phyloP scores from a whole-genome alignment of 2,329 filamentous ascomycete genomes.

The Aspergillus jensenii region DNA sequence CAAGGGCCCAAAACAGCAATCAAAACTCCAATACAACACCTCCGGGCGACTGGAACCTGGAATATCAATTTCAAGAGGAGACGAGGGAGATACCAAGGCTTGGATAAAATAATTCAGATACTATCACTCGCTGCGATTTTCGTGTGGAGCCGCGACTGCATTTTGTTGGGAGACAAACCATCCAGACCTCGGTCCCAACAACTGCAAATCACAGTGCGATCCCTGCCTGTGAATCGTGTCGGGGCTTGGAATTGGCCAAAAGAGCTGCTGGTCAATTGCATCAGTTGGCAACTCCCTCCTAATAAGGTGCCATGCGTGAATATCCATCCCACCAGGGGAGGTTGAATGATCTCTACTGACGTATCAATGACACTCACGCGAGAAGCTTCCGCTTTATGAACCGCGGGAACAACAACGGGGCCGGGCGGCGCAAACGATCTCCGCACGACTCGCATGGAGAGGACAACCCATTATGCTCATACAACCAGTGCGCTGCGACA shows the following conservation, averaged over 20 bases:
- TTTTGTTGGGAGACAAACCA: conserved; percentile 15
- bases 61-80: background rate
- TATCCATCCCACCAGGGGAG: background rate
- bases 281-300: background rate
- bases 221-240: conserved; percentile 7
- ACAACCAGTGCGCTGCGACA: background rate
- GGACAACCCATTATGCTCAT: background rate
- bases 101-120: conserved; percentile 1
- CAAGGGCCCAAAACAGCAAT: background rate
- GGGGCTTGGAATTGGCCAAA: background rate
- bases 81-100: background rate
- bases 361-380: conserved; percentile 5
- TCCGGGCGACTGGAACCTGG: background rate
- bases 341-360: background rate
- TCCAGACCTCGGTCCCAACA: conserved; percentile 17
- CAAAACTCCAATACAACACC: background rate
- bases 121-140: background rate
- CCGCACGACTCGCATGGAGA: background rate
- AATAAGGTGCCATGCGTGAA: background rate
- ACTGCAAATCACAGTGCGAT: conserved; percentile 1
- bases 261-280: background rate
- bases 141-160: conserved; percentile 16
- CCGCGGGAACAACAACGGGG: background rate
- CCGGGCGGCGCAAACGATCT: background rate
- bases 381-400: conserved; percentile 3